Base-by-base conservation (phyloP, 2,329 filamentous ascomycete genomes). In the Pseudodiploospora longispora region DNA sequence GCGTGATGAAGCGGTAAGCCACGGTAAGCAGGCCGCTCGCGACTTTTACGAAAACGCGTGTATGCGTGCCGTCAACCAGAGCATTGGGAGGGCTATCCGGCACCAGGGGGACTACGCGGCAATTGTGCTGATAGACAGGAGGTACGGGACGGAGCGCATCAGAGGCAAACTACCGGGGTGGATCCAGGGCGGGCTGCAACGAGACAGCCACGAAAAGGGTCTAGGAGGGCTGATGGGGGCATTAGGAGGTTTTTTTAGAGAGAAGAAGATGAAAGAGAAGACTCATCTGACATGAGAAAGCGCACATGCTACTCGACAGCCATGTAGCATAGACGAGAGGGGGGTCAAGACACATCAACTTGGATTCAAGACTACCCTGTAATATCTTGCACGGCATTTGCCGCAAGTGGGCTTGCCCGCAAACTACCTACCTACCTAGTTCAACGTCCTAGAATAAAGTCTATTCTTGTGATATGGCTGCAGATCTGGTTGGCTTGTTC, bases 1-100 rank as follows among this genome's bases (percentile, higher is more conserved):
- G 34, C 53, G 5, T 6, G 57, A 54, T 7, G 52, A 58, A 33
- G 63, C 60, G 2, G 43, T 47, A 4, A 43, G 49, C 1, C 50
- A 42, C 34, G 70, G 69, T 0, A 81, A 78, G 54, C 71, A 76
- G 52, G 68, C 82, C 4, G 82, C 84, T 2, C 71, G 83, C 42
- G 86, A 91, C 48, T 95, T 87, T 58, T 95, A 94, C 59, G 89
- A 96, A 61, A 97, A 97, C 59, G 80, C 87, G 0, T 96, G 90
- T 62, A 96, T 98, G 90, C 76, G 93, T 34, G 88, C 90, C 4
- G 93, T 98, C 4, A 98, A 98, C 62, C 93, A 98, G 69, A 93
- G 87, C 59, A 90, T 98, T 53, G 93, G 93, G 1, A 74, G 93
- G 47, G 93, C 89, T 1, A 96, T 98, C 55, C 74, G 93, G 38